Percentiles rank a stretch among this genome's conserved stretches.
Conservation (phyloP, 345 rosid genomes). For the Eucalyptus viminalis region DNA sequence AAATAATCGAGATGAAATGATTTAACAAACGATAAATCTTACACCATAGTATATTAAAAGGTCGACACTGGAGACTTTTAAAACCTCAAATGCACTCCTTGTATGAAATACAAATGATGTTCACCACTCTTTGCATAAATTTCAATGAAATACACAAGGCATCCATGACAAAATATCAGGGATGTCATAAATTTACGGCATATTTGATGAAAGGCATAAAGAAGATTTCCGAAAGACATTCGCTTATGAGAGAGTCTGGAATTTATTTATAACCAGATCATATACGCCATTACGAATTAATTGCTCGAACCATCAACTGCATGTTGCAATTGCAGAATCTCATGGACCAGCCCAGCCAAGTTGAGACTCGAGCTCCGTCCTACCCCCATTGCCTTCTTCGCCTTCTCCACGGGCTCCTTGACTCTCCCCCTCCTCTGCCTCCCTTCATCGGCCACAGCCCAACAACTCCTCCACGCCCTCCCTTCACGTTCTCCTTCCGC, state of each 20-base stretch:
- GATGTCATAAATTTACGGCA: no score
- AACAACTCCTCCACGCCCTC: not conserved
- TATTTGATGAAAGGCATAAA: no score
- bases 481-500: not conserved
- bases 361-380: constrained; percentile 5
- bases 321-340: not conserved
- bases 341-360: not conserved
- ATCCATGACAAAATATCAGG: no score
- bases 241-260: not conserved
- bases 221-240: no score
- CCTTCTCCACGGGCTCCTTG: not conserved
- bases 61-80: no score
- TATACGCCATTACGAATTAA: not conserved
- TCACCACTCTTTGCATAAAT: no score
- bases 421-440: constrained; percentile 1
- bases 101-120: no score
- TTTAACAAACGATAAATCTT: no score
- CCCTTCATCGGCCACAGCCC: constrained; percentile 1
- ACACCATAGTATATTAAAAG: no score
- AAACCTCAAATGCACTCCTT: no score
- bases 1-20: no score
- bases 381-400: constrained; percentile 1
- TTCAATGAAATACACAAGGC: no score
- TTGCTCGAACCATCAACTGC: not conserved
- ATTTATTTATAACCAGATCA: not conserved